These are phyloP conservation scores for Chytriomyces confervae DNA, from an alignment of 192 early-diverging fungal species.

Conservation along the genomic window DNA sequence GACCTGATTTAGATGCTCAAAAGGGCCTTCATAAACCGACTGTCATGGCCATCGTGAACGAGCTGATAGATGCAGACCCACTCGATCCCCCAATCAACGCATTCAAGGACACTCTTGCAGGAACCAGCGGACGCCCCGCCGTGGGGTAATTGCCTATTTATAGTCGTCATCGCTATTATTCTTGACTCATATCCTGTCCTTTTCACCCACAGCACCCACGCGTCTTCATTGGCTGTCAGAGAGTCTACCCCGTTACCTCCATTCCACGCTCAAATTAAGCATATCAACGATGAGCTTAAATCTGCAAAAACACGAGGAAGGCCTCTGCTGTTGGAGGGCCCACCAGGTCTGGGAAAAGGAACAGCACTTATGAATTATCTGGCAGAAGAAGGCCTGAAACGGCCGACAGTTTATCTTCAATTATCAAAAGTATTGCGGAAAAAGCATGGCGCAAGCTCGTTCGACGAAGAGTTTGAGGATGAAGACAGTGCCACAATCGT, in stretches of 20 bases:
- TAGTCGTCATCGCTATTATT: neutral
- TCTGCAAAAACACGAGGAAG: conserved; percentile 21
- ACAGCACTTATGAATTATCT: conserved; percentile 33
- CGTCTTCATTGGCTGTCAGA: conserved; percentile 5
- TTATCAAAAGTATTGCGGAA: conserved; percentile 38
- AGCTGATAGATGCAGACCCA: conserved; percentile 5
- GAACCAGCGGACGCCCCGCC: conserved; percentile 4
- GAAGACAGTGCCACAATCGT: neutral
- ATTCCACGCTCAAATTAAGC: conserved; percentile 40
- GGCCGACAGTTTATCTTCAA: conserved; percentile 44
- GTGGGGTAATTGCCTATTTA: neutral
- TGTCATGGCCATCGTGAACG: conserved; percentile 13
- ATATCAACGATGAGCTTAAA: conserved; percentile 41
- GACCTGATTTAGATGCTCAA: neutral
- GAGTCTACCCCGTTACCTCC: conserved; percentile 35
- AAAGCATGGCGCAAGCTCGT: conserved; percentile 34
- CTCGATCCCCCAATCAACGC: conserved; percentile 19
- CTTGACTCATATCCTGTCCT: neutral
- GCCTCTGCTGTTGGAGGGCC: conserved; percentile 46
- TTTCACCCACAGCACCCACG: neutral
- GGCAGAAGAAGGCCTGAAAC: conserved; percentile 12
- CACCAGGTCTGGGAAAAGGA: conserved; percentile 47
- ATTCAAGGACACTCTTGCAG: conserved; percentile 14
- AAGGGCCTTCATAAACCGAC: neutral
- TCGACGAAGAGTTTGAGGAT: conserved; percentile 32